phyloP scores from a whole-genome alignment of 768 basidiomycete genomes.

The Boletus rubroflammeus region DNA sequence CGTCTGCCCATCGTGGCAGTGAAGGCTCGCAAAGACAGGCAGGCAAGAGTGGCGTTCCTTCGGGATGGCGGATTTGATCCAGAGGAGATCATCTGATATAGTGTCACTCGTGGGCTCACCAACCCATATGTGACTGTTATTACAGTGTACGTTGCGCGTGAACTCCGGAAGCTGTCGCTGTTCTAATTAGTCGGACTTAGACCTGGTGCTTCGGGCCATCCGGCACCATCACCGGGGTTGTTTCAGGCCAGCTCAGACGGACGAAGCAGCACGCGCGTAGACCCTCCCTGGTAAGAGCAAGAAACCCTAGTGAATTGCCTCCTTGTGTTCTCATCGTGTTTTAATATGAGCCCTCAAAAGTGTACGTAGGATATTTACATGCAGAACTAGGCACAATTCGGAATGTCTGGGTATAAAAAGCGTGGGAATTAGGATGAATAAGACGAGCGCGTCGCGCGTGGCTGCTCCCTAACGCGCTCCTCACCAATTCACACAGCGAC shows the following conservation, averaged over 20 bases:
- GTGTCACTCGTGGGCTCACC: conserved; percentile 7
- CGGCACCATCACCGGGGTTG: conserved; percentile 8
- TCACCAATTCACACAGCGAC: conserved; percentile 37
- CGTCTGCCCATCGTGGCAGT: conserved; percentile 8
- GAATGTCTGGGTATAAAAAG: conserved; percentile 23
- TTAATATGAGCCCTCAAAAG: conserved; percentile 8
- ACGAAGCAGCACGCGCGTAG: background rate
- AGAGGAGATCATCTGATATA: conserved; percentile 19
- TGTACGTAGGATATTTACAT: conserved; percentile 14
- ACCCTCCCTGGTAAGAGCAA: conserved; percentile 3
- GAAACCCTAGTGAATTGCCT: background rate
- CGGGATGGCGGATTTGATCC: conserved; percentile 24
- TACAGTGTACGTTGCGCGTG: conserved; percentile 26
- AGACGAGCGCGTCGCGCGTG: conserved; percentile 37
- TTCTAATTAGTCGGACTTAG: conserved; percentile 27
- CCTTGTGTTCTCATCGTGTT: conserved; percentile 15
- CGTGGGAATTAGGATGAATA: conserved; percentile 37
- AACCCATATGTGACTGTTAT: conserved; percentile 8
- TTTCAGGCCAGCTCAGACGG: conserved; percentile 12
- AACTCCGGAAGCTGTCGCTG: conserved; percentile 16
- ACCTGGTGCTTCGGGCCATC: conserved; percentile 17
- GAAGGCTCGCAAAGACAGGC: conserved; percentile 2
- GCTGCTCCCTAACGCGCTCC: conserved; percentile 37
- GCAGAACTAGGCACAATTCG: conserved; percentile 19
- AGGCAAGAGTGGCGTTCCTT: conserved; percentile 7